phyloP scores from a whole-genome alignment of 768 basidiomycete species.

The Megacollybia marginata region DNA sequence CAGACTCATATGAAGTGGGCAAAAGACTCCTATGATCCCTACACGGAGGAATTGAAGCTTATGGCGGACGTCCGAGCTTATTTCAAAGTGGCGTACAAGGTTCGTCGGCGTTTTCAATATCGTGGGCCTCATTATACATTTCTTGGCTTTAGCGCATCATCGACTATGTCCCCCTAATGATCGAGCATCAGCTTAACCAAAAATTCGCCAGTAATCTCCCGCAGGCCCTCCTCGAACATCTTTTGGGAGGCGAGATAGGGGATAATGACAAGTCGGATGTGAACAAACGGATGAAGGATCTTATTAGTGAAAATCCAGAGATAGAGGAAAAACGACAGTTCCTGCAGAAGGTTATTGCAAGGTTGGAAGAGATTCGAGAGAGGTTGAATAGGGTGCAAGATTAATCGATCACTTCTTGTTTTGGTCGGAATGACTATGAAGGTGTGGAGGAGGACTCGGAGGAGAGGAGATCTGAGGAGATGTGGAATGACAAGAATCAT shows the following conservation, averaged over 20 bases:
- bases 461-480: too few species aligned
- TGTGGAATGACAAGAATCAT: too few species aligned
- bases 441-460: too few species aligned
- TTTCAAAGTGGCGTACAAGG: slow-evolving; percentile 49
- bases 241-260: slow-evolving; percentile 2
- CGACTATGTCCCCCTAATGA: slow-evolving; percentile 44
- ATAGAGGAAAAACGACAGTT: slow-evolving; percentile 21
- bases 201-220: slow-evolving; percentile 28
- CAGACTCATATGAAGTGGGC: neutral
- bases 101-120: neutral
- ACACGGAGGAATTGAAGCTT: slow-evolving; percentile 33
- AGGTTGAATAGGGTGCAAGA: slow-evolving; percentile 14
- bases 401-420: too few species aligned
- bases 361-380: slow-evolving; percentile 25
- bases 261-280: slow-evolving; percentile 5
- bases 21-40: neutral
- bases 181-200: slow-evolving; percentile 38
- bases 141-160: slow-evolving; percentile 39
- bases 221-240: slow-evolving; percentile 25
- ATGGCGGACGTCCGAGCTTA: slow-evolving; percentile 53
- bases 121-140: neutral
- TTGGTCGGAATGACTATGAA: too few species aligned
- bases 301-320: slow-evolving; percentile 34
- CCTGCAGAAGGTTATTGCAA: slow-evolving; percentile 17
- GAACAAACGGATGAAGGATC: slow-evolving; percentile 15